Evolutionary conservation across 1,284 basidiomycete genomes (phyloP), one percentile per base, ranked within the genome.

Genomic region (Volvariella surrecta): DNA sequence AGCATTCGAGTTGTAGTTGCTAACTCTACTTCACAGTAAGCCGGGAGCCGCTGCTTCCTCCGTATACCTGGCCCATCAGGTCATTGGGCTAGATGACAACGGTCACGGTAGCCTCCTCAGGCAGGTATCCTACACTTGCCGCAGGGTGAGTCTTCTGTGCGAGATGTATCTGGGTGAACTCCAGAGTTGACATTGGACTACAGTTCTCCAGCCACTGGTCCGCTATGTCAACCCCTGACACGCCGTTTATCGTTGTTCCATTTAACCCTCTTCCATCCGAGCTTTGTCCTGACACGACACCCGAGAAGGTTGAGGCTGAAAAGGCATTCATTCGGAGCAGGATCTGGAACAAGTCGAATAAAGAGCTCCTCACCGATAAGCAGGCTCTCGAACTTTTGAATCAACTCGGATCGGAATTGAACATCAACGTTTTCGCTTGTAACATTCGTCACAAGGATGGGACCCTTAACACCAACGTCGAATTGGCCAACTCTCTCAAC

Each of bases 371-470:
- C 7, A 39, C 54, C 4, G 62, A 72, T 49, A 22, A 47, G 20
- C 51, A 57, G n/a, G 61, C 66, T 2, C 53, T 58, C 53, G 47
- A 54, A 2, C 45, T 65, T 11, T 46, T 68, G 35, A 49, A 55
- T 18, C 40, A 54, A 15, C 47, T 73, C 20, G 70, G 66, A 10
- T 65, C 67, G 4, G 71, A 74, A 47, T 57, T 72, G 22, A 59
- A 54, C 41, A 70, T 73, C 55, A 71, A 71, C 48, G 59, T 63
- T 1, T 73, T 73, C 46, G 61, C 66, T 4, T 63, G 61, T 54
- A 73, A 73, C 55, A 73, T 73, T 57, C 53, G 58, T 21, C 45
- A 64, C 43, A 11, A 6, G 24, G 52, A 62, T 34, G 64, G 60
- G 11, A 42, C 45, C 17, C 32, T 58, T 37, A 74, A 74, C 53